Base-by-base conservation (phyloP, 1,139 yeast genomes). In the Suhomyces kunorum region DNA sequence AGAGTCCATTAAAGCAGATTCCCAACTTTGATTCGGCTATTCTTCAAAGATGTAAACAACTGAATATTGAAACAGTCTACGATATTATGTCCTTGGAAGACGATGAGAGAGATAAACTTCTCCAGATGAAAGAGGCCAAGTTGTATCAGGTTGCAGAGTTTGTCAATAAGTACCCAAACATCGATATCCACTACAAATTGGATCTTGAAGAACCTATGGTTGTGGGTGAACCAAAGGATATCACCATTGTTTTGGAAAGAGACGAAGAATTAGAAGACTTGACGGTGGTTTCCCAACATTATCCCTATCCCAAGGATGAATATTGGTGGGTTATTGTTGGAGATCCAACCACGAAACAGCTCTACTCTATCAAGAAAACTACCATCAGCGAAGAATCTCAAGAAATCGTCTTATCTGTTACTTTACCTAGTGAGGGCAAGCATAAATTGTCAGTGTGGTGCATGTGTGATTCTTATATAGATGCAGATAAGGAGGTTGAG, bases 271-370 rank as follows among this genome's bases (percentile, higher is more conserved):
- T 83, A 36, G 95, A 83, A n/a, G 82, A 80, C 46, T 59, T 83
- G 36, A 58, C 58, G 1, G 89, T 83, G 3, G 76, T 73, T 8
- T 68, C 88, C 1, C 74, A 79, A 27, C 60, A 58, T 36, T 86
- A 66, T 54, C 87, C 94, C 1, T 63, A 55, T 36, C 58, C 64
- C 3, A 87, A 84, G 60, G 61, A 67, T n/a, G 98, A 92, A 57
- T 63, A 77, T 63, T 92, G 97, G 96, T 84, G 92, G 92, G 59
- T 92, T 19, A 83, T 90, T 7, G 63, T 90, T 33, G 98, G 98
- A 9, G 86, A 86, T 47, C 56, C 75, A 0, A 54, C 63, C 2
- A 66, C 75, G 1, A 78, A 75, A 45, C 85, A 83, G 51, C 62
- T 92, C 20, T 84, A 81, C 51, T 92, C 89, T 0, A 81, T 89